Percentiles rank a stretch among this genome's conserved stretches.
Conservation (phyloP, 1,139 yeast species). For the Geotrichum macrosporum region DNA sequence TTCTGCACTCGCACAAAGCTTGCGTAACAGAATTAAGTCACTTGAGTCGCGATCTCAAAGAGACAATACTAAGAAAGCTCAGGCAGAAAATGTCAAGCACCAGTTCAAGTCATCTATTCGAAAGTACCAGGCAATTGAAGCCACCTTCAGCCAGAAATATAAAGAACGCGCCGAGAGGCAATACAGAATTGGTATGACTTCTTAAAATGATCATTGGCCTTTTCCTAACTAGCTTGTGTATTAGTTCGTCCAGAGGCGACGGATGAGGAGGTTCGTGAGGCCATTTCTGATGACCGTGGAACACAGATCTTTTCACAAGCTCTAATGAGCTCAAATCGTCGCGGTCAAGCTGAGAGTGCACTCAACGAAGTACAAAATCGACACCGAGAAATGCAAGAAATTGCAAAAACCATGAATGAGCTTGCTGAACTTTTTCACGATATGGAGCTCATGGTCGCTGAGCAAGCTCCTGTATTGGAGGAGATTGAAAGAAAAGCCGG, state of each 20-base stretch:
- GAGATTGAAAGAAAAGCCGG: constrained; percentile 77
- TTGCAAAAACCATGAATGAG: constrained; percentile 94
- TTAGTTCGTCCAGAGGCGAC: constrained; percentile 85
- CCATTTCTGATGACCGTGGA: constrained; percentile 16
- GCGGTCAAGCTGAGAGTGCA: constrained; percentile 96
- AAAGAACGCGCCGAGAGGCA: constrained; percentile 89
- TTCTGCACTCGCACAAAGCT: constrained; percentile 65
- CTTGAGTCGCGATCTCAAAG: constrained; percentile 65
- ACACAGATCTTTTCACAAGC: constrained; percentile 95
- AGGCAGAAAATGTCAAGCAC: constrained; percentile 83
- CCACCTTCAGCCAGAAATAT: constrained; percentile 77
- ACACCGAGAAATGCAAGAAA: constrained; percentile 90
- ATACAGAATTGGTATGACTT: constrained; percentile 47
- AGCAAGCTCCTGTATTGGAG: constrained; percentile 85
- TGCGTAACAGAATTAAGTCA: constrained; percentile 70
- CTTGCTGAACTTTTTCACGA: constrained; percentile 91
- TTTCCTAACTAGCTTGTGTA: too few species aligned
- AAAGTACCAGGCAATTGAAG: constrained; percentile 81
- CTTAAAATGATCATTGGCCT: neutral
- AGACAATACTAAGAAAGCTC: constrained; percentile 79
- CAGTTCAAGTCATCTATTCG: constrained; percentile 82
- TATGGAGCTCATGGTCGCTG: constrained; percentile 93
- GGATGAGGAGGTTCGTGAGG: constrained; percentile 68
- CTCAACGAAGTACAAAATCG: constrained; percentile 93
- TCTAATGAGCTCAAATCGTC: constrained; percentile 80